Base-by-base conservation (phyloP, 331 rosid species). In the Cucumis variabilis region DNA sequence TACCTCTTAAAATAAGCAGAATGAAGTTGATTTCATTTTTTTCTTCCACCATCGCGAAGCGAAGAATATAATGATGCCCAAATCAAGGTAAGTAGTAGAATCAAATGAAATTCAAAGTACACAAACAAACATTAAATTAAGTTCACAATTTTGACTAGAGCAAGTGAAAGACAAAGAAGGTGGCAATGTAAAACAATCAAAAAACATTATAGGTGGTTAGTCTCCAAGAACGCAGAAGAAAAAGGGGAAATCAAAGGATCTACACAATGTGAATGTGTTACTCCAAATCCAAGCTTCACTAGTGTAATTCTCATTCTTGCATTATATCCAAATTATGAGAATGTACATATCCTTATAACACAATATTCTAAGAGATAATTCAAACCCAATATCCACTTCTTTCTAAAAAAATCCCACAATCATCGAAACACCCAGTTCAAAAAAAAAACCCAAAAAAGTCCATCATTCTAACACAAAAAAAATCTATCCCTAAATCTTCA, bases 391-490 rank as follows among this genome's bases (percentile, higher is more conserved):
- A 13, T 62, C 69, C 33, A 37, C 13, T 62, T 82, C 58, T 62
- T 82, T 37, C 71, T 62, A 55, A 30, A 82, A 62, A 62, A 82
- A 21, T 63, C 10, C 84, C 46, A 17, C 28, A 78, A 78, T 78
- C 83, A 51, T 78, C 66, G 24, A 78, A 62, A 19, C 19, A 62
- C 86, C 58, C 27, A 83, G 86, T 33, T 83, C 2, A 37, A 37
- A 37, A 37, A 23, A 83, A 62, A 82, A 6, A n/a, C 48, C 20
- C 27, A 82, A 12, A 37, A 62, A 82, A 19, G n/a, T 28, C 51
- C 85, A 81, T 60, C 30, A 27, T 81, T 60, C 85, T n/a, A 82
- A 67, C 63, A 70, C 30, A 68, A 25, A 5, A 84, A 84, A 84
- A n/a, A n/a, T 46, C 41, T 33, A 84, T 65, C 41, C 77, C 62